These are phyloP conservation scores for Vitis rupestris DNA, from an alignment of 164 flowering plant species.

Conservation along the genomic window DNA sequence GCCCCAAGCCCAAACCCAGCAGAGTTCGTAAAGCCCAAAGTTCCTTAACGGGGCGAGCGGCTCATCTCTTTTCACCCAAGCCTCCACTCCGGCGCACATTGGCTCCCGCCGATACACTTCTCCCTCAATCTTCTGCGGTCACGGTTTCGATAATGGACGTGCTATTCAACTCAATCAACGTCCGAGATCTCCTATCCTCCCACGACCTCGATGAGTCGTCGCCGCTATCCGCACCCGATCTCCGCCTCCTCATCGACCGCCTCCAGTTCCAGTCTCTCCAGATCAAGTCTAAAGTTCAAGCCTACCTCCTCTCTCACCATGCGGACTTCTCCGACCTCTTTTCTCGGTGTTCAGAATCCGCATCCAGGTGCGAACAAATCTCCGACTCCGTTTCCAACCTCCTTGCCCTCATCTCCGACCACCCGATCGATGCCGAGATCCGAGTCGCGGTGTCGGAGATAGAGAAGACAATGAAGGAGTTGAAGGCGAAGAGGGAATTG, in stretches of 20 bases:
- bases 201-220: slow-evolving; percentile 56
- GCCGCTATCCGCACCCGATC: slow-evolving; percentile 94
- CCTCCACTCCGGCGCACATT: slow-evolving; percentile 12
- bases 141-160: slow-evolving; percentile 40
- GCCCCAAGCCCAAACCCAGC: too few species aligned
- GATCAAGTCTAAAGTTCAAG: slow-evolving; percentile 64
- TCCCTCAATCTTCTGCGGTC: neutral
- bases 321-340: slow-evolving; percentile 63
- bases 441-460: slow-evolving; percentile 34
- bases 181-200: slow-evolving; percentile 74
- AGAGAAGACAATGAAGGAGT: slow-evolving; percentile 33
- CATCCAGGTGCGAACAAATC: slow-evolving; percentile 33
- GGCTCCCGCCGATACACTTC: slow-evolving; percentile 1
- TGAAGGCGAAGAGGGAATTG: slow-evolving; percentile 57
- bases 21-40: too few species aligned
- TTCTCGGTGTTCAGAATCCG: slow-evolving; percentile 45
- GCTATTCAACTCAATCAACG: slow-evolving; percentile 58
- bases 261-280: slow-evolving; percentile 70
- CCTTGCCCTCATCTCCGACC: slow-evolving; percentile 40
- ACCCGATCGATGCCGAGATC: slow-evolving; percentile 49
- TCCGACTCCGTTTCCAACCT: slow-evolving; percentile 33
- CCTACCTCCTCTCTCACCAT: slow-evolving; percentile 65
- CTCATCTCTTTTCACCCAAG: too few species aligned
- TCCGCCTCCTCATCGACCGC: slow-evolving; percentile 84
- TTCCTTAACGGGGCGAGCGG: too few species aligned